Evolutionary conservation across 306 rosid genomes (phyloP), one percentile per base, ranked within the genome.

Genomic region (Parietaria judaica): DNA sequence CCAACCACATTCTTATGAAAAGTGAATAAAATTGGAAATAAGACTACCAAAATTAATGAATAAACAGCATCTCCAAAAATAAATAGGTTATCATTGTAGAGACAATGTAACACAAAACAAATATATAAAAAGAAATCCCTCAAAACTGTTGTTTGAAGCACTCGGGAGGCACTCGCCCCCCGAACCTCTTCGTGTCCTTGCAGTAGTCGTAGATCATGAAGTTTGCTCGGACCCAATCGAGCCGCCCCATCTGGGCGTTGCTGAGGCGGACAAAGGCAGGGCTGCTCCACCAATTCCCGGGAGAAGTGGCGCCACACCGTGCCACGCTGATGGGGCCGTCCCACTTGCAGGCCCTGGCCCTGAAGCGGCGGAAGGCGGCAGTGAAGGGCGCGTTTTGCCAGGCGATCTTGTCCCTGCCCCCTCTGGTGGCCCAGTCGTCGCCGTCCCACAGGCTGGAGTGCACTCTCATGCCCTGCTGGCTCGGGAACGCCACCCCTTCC

Each of bases 391-490:
- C 77, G 63, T 38, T 5, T 13, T 12, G 69, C 95, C 95, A 87
- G 44, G 87, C 65, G n/a, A 74, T 78, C 79, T 90, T 83, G 7
- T 55, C 83, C 36, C 79, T 71, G 11, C 96, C 96, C 13, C 97
- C 97, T 71, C 81, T 76, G 1, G 95, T 90, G 51, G 95, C 95
- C 97, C 95, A 84, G 52, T 80, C 63, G 69, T 86, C 91, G 13
- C 87, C 95, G 66, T 89, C 73, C 88, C 90, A 87, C 58, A 90
- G 66, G 70, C 84, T 90, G 37, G 89, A 62, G 54, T 87, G 74
- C 47, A 71, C 85, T 56, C 14, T 76, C 95, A 90, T 87, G 51
- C 94, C 97, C 74, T 87, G 91, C 72, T 76, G 66, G 81, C 65
- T 87, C 14, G 96, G 97, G 73, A 72, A 90, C 44, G 69, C 72